Base-by-base conservation (phyloP, 1,284 basidiomycete species). In the Coniferiporia sulphurascens region DNA sequence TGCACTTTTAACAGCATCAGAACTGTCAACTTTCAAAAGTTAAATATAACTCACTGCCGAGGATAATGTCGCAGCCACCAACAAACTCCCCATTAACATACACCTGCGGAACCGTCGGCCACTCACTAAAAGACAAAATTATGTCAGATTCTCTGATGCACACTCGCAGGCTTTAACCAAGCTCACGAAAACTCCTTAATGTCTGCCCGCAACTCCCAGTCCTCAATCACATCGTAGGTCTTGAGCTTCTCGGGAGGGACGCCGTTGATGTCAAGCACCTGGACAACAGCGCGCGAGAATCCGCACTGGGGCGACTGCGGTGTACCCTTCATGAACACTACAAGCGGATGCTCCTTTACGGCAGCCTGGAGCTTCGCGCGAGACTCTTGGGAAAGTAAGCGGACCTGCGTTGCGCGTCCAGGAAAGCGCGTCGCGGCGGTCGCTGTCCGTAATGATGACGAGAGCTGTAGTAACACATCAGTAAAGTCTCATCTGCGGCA, bases 51-150 rank as follows among this genome's bases (percentile, higher is more conserved):
- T 76, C 70, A 95, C 94, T 98, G 65, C 85, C 85, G 34, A 98
- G 73, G 56, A 98, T 77, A 67, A 98, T 98, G 74, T 99, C 96
- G 72, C 95, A 98, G 52, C 96, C 96, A 51, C 96, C 96, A 34
- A 98, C 81, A 68, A 99, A 99, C 71, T 98, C 95, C 27, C 95
- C 95, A 60, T 92, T 87, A 45, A 98, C 81, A 70, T 97, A 99
- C 8, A 99, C 76, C 73, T 99, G 96, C 10, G 97, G 97, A 65
- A 99, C 89, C 17, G 96, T 99, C 15, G 96, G 96, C 96, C 96
- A 99, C 69, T 95, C 92, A 50, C 93, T 96, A 34, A 46, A 8
- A 2, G 38, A 45, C 35, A 38, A 44, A 54, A 22, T 43, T 10
- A 41, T 8, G 15, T 41, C 9, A 41, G 38, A 15, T 4, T 9